These are phyloP conservation scores for Bifiguratus adelaidae DNA, from an alignment of 192 early-diverging fungal species.

Conservation along the genomic window DNA sequence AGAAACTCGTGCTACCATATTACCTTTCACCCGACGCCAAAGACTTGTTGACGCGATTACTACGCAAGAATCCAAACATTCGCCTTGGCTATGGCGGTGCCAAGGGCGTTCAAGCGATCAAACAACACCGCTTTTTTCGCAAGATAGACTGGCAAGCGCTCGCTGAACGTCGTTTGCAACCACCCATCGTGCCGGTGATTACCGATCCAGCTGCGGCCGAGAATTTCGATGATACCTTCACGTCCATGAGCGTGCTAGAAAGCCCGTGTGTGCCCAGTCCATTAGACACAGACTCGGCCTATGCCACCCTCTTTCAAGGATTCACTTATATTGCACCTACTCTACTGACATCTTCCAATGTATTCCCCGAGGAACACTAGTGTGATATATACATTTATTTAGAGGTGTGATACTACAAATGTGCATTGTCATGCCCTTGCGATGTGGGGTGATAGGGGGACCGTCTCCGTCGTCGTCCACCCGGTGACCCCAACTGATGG, in stretches of 20 bases:
- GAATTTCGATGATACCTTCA: constrained; percentile 78
- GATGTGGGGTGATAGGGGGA: too few species aligned
- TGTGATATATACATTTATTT: too few species aligned
- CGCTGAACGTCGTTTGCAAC: constrained; percentile 38
- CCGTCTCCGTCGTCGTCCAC: too few species aligned
- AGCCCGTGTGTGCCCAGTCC: constrained; percentile 23
- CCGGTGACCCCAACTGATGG: too few species aligned
- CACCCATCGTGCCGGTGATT: constrained; percentile 58
- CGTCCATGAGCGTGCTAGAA: constrained; percentile 34
- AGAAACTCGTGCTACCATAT: constrained; percentile 68
- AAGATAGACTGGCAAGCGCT: constrained; percentile 59
- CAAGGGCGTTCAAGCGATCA: constrained; percentile 38
- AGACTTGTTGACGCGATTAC: constrained; percentile 59
- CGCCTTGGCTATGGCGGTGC: constrained; percentile 32
- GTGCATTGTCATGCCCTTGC: too few species aligned
- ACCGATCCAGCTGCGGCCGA: constrained; percentile 52
- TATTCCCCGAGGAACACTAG: too few species aligned
- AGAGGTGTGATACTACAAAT: too few species aligned
- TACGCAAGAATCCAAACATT: constrained; percentile 39
- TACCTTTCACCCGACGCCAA: constrained; percentile 71
- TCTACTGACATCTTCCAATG: too few species aligned
- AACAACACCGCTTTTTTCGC: constrained; percentile 63
- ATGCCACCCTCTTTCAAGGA: constrained; percentile 16
- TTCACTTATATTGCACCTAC: constrained; percentile 25
- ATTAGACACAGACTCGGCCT: constrained; percentile 7